These are phyloP conservation scores for Cryphonectria japonica DNA, from an alignment of 2,329 filamentous ascomycete genomes.

Conservation along the genomic window DNA sequence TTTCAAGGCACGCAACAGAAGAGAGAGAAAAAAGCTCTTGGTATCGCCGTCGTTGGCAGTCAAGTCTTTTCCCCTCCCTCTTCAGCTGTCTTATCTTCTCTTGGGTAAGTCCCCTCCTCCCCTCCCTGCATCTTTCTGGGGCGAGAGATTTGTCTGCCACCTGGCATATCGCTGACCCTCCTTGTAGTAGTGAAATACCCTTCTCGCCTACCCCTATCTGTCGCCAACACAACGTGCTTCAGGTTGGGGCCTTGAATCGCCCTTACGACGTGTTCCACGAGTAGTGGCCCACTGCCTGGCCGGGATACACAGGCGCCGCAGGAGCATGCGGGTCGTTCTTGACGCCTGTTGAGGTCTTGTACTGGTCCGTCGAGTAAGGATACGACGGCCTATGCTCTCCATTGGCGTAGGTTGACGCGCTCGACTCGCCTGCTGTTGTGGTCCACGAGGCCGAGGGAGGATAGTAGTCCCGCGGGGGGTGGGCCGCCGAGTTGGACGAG, in stretches of 20 bases:
- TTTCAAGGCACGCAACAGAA: not conserved
- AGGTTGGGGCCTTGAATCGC: not conserved
- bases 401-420: constrained; percentile 49
- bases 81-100: no score
- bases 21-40: not conserved
- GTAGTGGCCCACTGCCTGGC: constrained; percentile 55
- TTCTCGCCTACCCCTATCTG: not conserved
- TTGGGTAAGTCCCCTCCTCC: no score
- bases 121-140: not conserved
- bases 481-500: constrained; percentile 33
- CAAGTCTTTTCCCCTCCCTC: not conserved
- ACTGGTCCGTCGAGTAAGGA: constrained; percentile 53
- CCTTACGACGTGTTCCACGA: constrained; percentile 57
- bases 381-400: constrained; percentile 47
- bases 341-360: constrained; percentile 46
- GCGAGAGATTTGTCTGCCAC: not conserved
- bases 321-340: constrained; percentile 43
- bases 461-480: constrained; percentile 56
- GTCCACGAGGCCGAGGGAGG: constrained; percentile 57
- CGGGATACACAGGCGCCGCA: constrained; percentile 46
- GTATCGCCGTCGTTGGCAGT: not conserved
- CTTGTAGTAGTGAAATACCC: not conserved
- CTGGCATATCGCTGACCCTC: not conserved
- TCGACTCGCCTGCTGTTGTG: constrained; percentile 51
- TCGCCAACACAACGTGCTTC: not conserved